These are phyloP conservation scores for Castanopsis chinensis DNA, from an alignment of 306 rosid species.

Conservation along the genomic window DNA sequence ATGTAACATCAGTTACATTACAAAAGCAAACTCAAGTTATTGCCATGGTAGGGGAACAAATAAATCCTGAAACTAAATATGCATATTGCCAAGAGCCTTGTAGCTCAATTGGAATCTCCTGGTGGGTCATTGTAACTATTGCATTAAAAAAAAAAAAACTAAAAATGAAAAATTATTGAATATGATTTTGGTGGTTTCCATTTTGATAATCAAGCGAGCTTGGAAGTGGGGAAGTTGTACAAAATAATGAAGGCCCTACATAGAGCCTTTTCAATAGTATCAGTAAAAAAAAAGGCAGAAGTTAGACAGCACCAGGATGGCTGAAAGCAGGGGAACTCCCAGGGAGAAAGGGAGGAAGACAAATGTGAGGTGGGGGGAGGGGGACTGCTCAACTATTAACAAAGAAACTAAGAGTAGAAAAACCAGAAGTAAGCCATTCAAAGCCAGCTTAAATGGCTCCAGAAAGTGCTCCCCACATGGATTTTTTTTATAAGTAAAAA, in stretches of 20 bases:
- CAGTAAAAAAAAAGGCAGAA: not conserved
- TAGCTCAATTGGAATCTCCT: too few relatives aligned
- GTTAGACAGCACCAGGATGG: not conserved
- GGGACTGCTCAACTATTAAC: not conserved
- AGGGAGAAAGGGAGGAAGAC: not conserved
- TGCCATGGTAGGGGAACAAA: not conserved
- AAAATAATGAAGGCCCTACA: not conserved
- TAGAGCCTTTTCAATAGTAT: not conserved
- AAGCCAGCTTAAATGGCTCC: not conserved
- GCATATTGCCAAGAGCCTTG: not conserved
- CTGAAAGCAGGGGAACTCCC: not conserved
- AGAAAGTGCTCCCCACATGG: not conserved
- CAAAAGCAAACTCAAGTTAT: not conserved
- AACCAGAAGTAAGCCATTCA: not conserved
- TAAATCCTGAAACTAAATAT: not conserved
- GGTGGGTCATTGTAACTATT: too few relatives aligned
- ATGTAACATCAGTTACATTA: conserved; percentile 10
- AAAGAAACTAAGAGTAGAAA: not conserved
- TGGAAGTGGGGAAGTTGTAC: not conserved
- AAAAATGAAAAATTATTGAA: not conserved
- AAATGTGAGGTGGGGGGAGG: too few relatives aligned
- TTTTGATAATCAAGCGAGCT: not conserved
- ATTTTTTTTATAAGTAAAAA: too few relatives aligned
- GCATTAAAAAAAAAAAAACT: not conserved
- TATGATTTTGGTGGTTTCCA: not conserved